These are phyloP conservation scores for Paspalum notatum DNA, from an alignment of 176 grass and related monocot genomes.

Conservation along the genomic window DNA sequence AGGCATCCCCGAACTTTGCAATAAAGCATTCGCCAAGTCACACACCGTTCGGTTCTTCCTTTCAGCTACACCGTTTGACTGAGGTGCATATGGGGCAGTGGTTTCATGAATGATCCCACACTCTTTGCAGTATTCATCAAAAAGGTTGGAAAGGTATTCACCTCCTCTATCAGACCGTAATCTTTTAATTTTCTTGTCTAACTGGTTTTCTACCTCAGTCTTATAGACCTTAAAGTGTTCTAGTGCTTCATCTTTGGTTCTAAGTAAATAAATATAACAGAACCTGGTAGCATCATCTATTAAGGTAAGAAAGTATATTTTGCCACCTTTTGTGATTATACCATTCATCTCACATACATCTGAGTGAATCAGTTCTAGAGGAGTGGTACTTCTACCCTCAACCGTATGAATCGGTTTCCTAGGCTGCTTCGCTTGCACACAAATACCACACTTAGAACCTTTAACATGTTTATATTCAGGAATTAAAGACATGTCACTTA, in stretches of 20 bases:
- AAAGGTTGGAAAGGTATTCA: neutral
- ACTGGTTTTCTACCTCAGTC: neutral
- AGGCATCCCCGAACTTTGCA: neutral
- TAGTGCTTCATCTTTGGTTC: slow-evolving; percentile 3
- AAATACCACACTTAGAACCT: neutral
- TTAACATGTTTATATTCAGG: neutral
- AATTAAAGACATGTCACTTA: neutral
- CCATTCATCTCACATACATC: neutral
- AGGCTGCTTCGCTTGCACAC: too few species aligned
- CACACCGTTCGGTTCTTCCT: neutral
- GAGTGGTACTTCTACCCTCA: neutral
- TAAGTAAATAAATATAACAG: neutral
- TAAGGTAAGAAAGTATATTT: neutral
- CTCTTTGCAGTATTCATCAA: neutral
- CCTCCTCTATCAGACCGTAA: neutral
- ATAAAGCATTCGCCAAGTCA: neutral
- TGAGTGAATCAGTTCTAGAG: neutral
- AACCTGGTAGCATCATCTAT: neutral
- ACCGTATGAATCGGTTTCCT: neutral
- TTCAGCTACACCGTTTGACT: neutral
- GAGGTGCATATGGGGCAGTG: neutral
- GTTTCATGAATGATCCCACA: neutral
- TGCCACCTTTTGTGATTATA: neutral
- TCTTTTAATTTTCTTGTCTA: neutral
- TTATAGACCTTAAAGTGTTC: slow-evolving; percentile 1